Percentiles rank a stretch among this genome's conserved stretches.
These are phyloP conservation scores for Planoprotostelium fungivorum DNA, from an alignment of 78 protist species.

Conservation along the genomic window DNA sequence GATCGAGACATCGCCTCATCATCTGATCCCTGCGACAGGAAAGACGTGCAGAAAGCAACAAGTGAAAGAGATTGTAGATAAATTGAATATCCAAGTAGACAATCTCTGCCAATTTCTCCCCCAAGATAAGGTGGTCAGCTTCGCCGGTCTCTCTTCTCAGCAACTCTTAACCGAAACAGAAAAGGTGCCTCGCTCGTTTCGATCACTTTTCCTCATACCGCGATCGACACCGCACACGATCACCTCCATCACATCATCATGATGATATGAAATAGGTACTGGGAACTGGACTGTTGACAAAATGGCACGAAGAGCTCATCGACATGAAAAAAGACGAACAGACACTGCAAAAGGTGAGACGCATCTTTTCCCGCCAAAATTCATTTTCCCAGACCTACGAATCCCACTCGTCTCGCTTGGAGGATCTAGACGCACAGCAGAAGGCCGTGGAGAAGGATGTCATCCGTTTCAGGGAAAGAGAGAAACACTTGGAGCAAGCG, in stretches of 20 bases:
- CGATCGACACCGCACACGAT: too few species aligned
- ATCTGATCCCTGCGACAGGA: background rate
- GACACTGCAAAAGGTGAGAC: background rate
- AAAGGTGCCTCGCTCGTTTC: slow-evolving; percentile 16
- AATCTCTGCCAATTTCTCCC: slow-evolving; percentile 89
- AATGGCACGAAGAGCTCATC: slow-evolving; percentile 12
- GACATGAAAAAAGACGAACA: slow-evolving; percentile 11
- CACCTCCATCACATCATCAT: background rate
- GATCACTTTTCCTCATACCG: too few species aligned
- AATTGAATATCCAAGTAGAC: slow-evolving; percentile 67
- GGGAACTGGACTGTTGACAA: background rate
- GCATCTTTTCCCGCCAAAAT: slow-evolving; percentile 1
- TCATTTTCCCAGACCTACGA: background rate
- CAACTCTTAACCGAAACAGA: slow-evolving; percentile 64
- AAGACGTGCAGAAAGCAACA: background rate
- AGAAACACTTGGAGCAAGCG: slow-evolving; percentile 6
- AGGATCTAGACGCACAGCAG: slow-evolving; percentile 42
- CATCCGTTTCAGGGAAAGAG: slow-evolving; percentile 50
- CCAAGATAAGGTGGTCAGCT: slow-evolving; percentile 79
- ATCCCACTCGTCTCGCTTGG: slow-evolving; percentile 11
- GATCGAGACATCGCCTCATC: background rate
- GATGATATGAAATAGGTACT: background rate
- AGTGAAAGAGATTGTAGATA: slow-evolving; percentile 6
- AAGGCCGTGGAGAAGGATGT: slow-evolving; percentile 67
- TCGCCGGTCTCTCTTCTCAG: slow-evolving; percentile 56